Evolutionary conservation across 208 protist species (phyloP).

Genomic region (Polymyxa betae): DNA sequence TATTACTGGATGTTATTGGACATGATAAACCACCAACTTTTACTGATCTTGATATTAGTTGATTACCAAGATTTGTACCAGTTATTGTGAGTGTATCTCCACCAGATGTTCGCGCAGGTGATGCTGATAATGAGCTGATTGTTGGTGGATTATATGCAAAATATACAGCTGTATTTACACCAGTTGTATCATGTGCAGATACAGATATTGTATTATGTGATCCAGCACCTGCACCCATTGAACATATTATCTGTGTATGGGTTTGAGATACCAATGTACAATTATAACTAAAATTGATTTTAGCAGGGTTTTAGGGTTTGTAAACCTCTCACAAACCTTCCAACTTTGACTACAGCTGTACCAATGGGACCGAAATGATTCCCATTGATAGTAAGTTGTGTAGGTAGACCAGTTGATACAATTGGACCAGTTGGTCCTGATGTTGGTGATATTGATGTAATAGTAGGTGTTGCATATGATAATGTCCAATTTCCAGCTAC

Average conservation of each 20-base stretch:
- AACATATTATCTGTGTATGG: background rate
- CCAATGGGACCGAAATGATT: slow-evolving; percentile 1
- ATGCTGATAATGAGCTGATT: background rate
- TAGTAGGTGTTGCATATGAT: background rate
- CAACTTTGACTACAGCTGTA: background rate
- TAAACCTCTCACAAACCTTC: background rate
- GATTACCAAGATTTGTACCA: background rate
- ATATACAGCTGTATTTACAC: background rate
- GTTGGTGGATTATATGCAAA: background rate
- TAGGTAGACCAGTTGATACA: background rate
- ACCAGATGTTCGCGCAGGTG: background rate
- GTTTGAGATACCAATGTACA: background rate
- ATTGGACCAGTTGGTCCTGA: slow-evolving; percentile 16
- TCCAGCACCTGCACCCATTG: background rate
- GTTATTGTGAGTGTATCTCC: background rate
- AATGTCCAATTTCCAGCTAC: background rate
- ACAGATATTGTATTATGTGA: background rate
- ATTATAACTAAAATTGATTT: background rate
- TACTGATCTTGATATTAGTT: background rate
- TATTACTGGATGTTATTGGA: background rate
- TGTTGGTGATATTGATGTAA: background rate
- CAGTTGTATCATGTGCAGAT: background rate
- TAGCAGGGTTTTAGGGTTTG: background rate
- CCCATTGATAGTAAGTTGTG: background rate
- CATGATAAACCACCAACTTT: background rate